phyloP scores from a whole-genome alignment of 208 protist genomes.

The Acanthamoeba castellanii region DNA sequence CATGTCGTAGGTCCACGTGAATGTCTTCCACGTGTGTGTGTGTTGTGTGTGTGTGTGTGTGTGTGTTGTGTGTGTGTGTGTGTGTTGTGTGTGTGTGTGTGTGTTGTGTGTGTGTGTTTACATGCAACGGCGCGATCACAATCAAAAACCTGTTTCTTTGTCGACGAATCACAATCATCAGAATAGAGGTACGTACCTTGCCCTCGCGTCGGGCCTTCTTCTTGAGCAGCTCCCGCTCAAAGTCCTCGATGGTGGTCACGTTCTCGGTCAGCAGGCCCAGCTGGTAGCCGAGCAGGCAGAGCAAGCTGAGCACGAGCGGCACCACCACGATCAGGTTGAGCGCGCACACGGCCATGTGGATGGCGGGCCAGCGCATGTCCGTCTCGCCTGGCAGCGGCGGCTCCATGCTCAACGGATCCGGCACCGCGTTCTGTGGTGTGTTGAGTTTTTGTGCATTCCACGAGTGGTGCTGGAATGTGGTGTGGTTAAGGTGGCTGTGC shows the following conservation, averaged over 20 bases:
- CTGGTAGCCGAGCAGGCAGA: conserved; percentile 54
- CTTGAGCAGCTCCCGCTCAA: conserved; percentile 28
- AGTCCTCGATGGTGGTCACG: conserved; percentile 65
- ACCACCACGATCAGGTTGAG: conserved; percentile 24
- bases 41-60: too few species aligned
- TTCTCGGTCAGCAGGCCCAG: conserved; percentile 2
- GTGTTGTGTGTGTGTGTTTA: too few species aligned
- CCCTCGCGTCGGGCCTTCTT: conserved; percentile 36
- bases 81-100: too few species aligned
- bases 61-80: too few species aligned
- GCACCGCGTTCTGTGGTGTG: background rate
- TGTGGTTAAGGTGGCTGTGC: too few species aligned
- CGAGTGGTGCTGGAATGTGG: too few species aligned
- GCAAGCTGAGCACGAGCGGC: conserved; percentile 54
- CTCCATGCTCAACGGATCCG: background rate
- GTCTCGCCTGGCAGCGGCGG: background rate
- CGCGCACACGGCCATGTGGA: background rate
- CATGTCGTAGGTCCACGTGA: conserved; percentile 43
- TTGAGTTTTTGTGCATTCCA: background rate
- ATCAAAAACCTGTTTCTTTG: too few species aligned
- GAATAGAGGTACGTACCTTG: conserved; percentile 15
- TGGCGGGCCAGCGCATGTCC: background rate
- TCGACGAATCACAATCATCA: background rate
- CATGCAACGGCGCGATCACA: too few species aligned
- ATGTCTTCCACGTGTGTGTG: too few species aligned